Conservation (phyloP, 306 rosid species). For the Prosopis cineraria region DNA sequence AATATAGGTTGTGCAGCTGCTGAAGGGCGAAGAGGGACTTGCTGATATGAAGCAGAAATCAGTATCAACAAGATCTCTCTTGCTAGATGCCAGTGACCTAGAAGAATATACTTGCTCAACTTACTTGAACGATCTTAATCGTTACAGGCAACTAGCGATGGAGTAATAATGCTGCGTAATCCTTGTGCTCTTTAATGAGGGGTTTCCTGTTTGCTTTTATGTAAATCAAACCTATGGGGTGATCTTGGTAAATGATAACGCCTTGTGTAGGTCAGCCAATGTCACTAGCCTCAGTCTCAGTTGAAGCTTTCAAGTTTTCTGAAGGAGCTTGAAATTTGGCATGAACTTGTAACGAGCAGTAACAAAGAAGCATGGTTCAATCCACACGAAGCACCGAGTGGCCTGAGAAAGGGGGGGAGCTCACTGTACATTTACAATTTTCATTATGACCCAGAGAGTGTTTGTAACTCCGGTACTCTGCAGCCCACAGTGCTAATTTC, state of each 20-base stretch:
- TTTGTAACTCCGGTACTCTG: slow-evolving; percentile 9
- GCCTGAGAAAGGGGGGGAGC: no score
- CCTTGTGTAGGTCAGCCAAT: slow-evolving; percentile 27
- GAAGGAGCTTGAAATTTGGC: slow-evolving; percentile 34
- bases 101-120: slow-evolving; percentile 87
- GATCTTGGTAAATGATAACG: slow-evolving; percentile 25
- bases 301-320: slow-evolving; percentile 19
- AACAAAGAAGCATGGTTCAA: neutral
- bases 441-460: slow-evolving; percentile 21
- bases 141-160: slow-evolving; percentile 80
- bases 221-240: slow-evolving; percentile 32
- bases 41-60: slow-evolving; percentile 45
- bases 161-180: slow-evolving; percentile 48
- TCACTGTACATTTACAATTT: no score
- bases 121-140: slow-evolving; percentile 78
- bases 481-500: neutral
- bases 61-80: slow-evolving; percentile 39
- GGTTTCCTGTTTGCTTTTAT: slow-evolving; percentile 20
- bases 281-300: slow-evolving; percentile 34
- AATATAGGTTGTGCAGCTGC: slow-evolving; percentile 57
- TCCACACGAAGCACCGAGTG: neutral
- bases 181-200: neutral
- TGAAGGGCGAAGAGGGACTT: slow-evolving; percentile 60
- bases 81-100: slow-evolving; percentile 72
- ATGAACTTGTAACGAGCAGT: slow-evolving; percentile 25